phyloP scores from a whole-genome alignment of 768 basidiomycete genomes.

The Suillus subaureus region DNA sequence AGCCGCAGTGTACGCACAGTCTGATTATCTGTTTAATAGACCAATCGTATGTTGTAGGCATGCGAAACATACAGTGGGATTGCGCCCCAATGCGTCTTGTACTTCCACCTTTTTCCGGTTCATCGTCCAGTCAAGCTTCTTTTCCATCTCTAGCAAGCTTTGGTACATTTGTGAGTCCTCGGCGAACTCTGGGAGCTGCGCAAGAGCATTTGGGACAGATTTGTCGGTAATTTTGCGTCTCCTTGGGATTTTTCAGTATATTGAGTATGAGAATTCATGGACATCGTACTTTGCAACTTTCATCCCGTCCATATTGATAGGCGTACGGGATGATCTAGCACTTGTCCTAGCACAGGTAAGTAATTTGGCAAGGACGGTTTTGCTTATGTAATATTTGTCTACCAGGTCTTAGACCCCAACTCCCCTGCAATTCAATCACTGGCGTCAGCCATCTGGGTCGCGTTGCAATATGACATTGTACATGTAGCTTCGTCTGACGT shows the following conservation, averaged over 20 bases:
- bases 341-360: not conserved
- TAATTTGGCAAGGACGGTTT: not conserved
- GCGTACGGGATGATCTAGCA: not conserved
- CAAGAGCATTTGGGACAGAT: slow-evolving; percentile 73
- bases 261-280: not conserved
- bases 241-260: slow-evolving; percentile 37
- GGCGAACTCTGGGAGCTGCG: slow-evolving; percentile 73
- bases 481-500: no score
- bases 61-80: slow-evolving; percentile 50
- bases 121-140: slow-evolving; percentile 94
- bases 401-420: no score
- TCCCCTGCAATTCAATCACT: no score
- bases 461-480: no score
- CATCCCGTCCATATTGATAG: slow-evolving; percentile 27
- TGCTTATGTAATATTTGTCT: not conserved
- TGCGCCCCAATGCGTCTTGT: slow-evolving; percentile 81
- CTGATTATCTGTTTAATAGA: slow-evolving; percentile 40
- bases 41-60: not conserved
- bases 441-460: no score
- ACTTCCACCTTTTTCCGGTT: slow-evolving; percentile 88
- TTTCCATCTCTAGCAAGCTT: slow-evolving; percentile 84
- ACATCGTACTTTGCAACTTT: slow-evolving; percentile 38
- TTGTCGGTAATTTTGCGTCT: slow-evolving; percentile 82
- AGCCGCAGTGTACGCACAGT: slow-evolving; percentile 81
- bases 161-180: slow-evolving; percentile 87